These are phyloP conservation scores for Hirschfeldia incana DNA, from an alignment of 345 rosid genomes.

Conservation along the genomic window DNA sequence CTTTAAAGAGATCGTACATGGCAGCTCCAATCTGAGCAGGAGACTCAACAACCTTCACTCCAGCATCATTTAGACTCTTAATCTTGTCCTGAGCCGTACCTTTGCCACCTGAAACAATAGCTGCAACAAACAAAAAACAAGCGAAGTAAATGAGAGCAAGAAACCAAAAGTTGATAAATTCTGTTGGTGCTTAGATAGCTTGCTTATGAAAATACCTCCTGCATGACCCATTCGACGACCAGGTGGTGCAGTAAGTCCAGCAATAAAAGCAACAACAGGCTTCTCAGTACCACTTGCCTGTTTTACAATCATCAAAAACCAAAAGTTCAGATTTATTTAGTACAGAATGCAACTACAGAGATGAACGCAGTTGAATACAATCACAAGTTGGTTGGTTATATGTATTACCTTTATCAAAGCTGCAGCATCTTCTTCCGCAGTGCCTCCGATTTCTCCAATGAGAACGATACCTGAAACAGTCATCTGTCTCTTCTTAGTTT, in stretches of 20 bases:
- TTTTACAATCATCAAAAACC: slow-evolving; percentile 36
- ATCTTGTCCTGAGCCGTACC: slow-evolving; percentile 98
- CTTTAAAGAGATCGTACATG: slow-evolving; percentile 77
- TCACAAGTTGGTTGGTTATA: background rate
- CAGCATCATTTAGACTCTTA: slow-evolving; percentile 82
- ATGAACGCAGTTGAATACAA: background rate
- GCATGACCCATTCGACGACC: slow-evolving; percentile 99
- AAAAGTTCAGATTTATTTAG: background rate
- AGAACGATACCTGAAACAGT: slow-evolving; percentile 71
- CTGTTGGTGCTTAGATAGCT: background rate
- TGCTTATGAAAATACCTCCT: slow-evolving; percentile 62
- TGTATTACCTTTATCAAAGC: slow-evolving; percentile 70
- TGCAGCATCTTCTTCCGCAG: slow-evolving; percentile 99
- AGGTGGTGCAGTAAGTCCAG: slow-evolving; percentile 98
- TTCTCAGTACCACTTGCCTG: slow-evolving; percentile 97
- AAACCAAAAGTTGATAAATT: background rate
- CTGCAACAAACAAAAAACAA: slow-evolving; percentile 45
- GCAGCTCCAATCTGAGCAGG: slow-evolving; percentile 91
- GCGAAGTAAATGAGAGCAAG: slow-evolving; percentile 5
- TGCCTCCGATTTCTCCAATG: slow-evolving; percentile 98
- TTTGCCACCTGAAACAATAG: slow-evolving; percentile 96
- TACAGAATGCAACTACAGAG: background rate
- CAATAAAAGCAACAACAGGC: slow-evolving; percentile 96
- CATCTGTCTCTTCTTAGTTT: slow-evolving; percentile 20
- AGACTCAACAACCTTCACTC: slow-evolving; percentile 91